A percentile compares a stretch with the other conserved stretches of the same genome.
phyloP scores from a whole-genome alignment of 768 basidiomycete species.

The Peribolospora baueri region DNA sequence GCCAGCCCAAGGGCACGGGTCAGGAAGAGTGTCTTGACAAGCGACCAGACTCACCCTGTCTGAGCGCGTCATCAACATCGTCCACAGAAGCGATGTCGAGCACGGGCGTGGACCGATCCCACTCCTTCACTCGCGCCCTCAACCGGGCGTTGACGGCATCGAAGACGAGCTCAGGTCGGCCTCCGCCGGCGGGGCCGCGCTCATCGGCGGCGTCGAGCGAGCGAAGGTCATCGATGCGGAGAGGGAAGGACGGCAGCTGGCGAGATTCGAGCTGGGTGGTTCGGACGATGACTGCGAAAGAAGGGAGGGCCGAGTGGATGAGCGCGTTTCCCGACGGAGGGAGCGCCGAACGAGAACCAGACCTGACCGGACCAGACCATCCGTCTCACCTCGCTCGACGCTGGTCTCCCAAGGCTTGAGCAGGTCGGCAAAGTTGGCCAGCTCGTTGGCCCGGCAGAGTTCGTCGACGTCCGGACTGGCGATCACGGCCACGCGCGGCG shows the following conservation, averaged over 20 bases:
- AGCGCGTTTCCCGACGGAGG: background rate
- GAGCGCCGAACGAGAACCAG: background rate
- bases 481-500: no score
- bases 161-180: no score
- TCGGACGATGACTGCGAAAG: background rate
- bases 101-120: no score
- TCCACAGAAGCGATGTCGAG: background rate
- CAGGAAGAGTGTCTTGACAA: conserved; percentile 8
- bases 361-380: background rate
- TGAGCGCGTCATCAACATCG: background rate
- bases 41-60: background rate
- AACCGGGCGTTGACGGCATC: no score
- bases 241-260: no score
- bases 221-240: background rate
- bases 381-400: background rate
- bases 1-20: background rate
- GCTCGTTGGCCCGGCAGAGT: no score
- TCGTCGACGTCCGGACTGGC: no score
- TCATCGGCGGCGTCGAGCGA: no score
- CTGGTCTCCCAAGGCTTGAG: background rate
- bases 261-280: background rate
- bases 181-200: no score
- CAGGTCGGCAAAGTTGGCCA: background rate
- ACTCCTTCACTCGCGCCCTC: no score
- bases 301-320: background rate